phyloP scores from a whole-genome alignment of 2,329 filamentous ascomycete genomes.

The Pseudonectria buxi region DNA sequence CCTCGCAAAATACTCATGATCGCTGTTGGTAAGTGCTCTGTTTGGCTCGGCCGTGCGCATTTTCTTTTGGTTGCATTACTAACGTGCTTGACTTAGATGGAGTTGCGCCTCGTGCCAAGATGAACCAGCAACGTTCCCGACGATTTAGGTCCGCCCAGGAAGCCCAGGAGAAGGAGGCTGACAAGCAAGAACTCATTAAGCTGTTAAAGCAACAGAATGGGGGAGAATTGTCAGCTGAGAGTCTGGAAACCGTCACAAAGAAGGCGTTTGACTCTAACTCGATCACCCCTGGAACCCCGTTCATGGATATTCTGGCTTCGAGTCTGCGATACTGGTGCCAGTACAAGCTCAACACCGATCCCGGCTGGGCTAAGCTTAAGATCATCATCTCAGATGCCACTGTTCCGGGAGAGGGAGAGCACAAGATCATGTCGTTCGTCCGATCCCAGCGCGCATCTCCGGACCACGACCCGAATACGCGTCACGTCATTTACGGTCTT shows the following conservation, averaged over 20 bases:
- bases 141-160: conserved; percentile 93
- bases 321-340: conserved; percentile 94
- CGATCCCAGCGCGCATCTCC: conserved; percentile 86
- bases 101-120: conserved; percentile 94
- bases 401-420: conserved; percentile 94
- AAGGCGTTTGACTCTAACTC: conserved; percentile 86
- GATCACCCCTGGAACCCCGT: conserved; percentile 94
- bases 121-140: conserved; percentile 97
- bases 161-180: conserved; percentile 85
- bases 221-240: conserved; percentile 55
- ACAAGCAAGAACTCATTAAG: conserved; percentile 82
- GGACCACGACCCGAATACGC: conserved; percentile 91
- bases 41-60: not conserved
- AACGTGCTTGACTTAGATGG: conserved; percentile 55
- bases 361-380: conserved; percentile 91
- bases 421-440: conserved; percentile 99
- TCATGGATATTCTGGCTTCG: conserved; percentile 91
- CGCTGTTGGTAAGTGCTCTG: conserved; percentile 62
- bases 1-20: conserved; percentile 96
- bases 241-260: conserved; percentile 58
- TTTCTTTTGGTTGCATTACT: conserved; percentile 14
- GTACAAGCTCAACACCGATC: conserved; percentile 96
- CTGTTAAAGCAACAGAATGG: conserved; percentile 74
- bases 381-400: conserved; percentile 98
- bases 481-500: conserved; percentile 95